Evolutionary conservation across 176 grass and related monocot species (phyloP), one percentile per base, ranked within the genome.

Genomic region (Cocos nucifera): DNA sequence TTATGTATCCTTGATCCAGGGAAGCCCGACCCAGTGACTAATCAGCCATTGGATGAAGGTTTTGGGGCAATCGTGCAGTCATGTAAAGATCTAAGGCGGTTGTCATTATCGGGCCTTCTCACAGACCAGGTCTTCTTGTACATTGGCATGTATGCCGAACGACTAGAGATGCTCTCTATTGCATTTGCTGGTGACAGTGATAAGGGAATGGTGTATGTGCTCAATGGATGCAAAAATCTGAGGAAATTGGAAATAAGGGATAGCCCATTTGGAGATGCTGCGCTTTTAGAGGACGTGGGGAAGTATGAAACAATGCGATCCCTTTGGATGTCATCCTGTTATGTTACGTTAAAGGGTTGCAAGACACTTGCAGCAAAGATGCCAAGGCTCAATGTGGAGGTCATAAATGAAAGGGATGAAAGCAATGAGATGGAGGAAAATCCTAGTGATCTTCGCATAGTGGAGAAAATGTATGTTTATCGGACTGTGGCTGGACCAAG

Each of bases 301-400:
- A 59, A 59, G 23, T 59, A 59, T 59, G 57, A 29, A 27, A 59
- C 57, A 59, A 59, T 59, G 57, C 57, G 57, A 59, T 59, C 57
- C 57, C 57, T 59, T 59, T 59, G 57, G 57, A 59, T 59, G 57
- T 59, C 57, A 6, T 59, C 57, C 20, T 59, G 57, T 59, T 24
- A 59, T 29, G 24, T 59, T 59, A 59, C 24, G 24, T 15, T 59
- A 23, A 6, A 23, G 23, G 57, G 57, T 26, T 59, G 57, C 57
- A 59, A 26, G 17, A 19, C 59, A 9, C 27, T 62, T n/a, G 59
- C 59, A 14, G 59, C 59, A 32, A 62, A 62, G 27, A 62, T 62
- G 59, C 59, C 59, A 44, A 32, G 27, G 17, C 59, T 62, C 27
- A 62, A 62, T 62, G 59, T 62, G 16, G 59, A 62, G 29, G 39